These are phyloP conservation scores for Passiflora organensis DNA, from an alignment of 345 rosid species.

Conservation along the genomic window DNA sequence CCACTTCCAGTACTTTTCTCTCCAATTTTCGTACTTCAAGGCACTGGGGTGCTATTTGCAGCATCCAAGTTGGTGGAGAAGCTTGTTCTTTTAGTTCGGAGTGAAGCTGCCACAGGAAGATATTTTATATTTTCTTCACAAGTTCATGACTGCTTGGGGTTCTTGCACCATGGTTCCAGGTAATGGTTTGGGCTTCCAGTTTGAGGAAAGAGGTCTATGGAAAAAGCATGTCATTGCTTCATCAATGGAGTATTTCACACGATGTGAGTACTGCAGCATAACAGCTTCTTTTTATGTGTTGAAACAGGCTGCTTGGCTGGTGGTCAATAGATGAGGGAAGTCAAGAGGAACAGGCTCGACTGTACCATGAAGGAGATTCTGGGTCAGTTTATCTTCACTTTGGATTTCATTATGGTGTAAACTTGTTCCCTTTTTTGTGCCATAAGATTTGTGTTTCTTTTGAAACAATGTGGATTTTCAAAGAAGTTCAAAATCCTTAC, in stretches of 20 bases:
- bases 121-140: conserved; percentile 67
- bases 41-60: conserved; percentile 78
- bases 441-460: background rate
- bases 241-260: conserved; percentile 4
- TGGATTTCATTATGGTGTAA: background rate
- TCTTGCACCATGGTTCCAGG: conserved; percentile 98
- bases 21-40: conserved; percentile 86
- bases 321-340: conserved; percentile 99
- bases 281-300: conserved; percentile 14
- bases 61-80: conserved; percentile 70
- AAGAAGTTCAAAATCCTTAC: too few species aligned
- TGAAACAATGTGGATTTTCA: too few species aligned
- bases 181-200: conserved; percentile 23
- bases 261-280: background rate
- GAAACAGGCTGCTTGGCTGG: conserved; percentile 86
- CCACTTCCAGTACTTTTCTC: conserved; percentile 77
- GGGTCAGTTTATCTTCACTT: conserved; percentile 42
- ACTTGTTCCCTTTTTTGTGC: background rate
- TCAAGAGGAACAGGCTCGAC: conserved; percentile 82
- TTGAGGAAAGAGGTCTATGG: background rate
- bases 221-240: conserved; percentile 2
- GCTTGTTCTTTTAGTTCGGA: conserved; percentile 55
- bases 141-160: conserved; percentile 76
- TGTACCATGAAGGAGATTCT: conserved; percentile 58
- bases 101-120: conserved; percentile 65